Percentiles rank a stretch among this genome's conserved stretches.
Evolutionary conservation across 225 moss, liverwort and hornwort genomes (phyloP).

Genomic region (Bryum argenteum): DNA sequence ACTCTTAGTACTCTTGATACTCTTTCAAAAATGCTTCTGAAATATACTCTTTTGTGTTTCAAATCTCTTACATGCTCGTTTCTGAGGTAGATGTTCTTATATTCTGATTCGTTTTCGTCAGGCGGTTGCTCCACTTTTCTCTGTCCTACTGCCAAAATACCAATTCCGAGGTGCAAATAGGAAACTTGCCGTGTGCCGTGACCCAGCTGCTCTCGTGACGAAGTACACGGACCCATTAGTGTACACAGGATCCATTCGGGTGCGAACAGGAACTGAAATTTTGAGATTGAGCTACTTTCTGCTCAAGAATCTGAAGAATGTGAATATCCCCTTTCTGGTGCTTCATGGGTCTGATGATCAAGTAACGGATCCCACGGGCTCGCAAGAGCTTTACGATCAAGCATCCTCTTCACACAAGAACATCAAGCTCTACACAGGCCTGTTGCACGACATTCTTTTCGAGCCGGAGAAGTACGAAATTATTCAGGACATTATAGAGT

Average conservation of each 20-base stretch:
- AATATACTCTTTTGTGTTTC: too few relatives aligned
- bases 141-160: slow-evolving; percentile 75
- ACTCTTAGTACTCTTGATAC: background rate
- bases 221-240: slow-evolving; percentile 77
- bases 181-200: slow-evolving; percentile 70
- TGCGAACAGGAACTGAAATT: slow-evolving; percentile 83
- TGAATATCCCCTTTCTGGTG: slow-evolving; percentile 71
- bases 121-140: slow-evolving; percentile 85
- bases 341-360: slow-evolving; percentile 87
- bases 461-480: slow-evolving; percentile 81
- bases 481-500: slow-evolving; percentile 66
- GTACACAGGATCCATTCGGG: slow-evolving; percentile 82
- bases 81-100: slow-evolving; percentile 22
- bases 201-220: slow-evolving; percentile 70
- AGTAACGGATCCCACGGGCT: slow-evolving; percentile 78
- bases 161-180: slow-evolving; percentile 76
- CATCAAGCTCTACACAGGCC: slow-evolving; percentile 78
- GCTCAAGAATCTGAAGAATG: slow-evolving; percentile 67
- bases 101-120: slow-evolving; percentile 29
- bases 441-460: slow-evolving; percentile 85
- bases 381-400: slow-evolving; percentile 73
- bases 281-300: slow-evolving; percentile 70
- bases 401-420: slow-evolving; percentile 70
- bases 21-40: too few relatives aligned
- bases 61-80: background rate